These are phyloP conservation scores for Boletus pseudo-olivaceus DNA, from an alignment of 768 basidiomycete species.

Conservation along the genomic window DNA sequence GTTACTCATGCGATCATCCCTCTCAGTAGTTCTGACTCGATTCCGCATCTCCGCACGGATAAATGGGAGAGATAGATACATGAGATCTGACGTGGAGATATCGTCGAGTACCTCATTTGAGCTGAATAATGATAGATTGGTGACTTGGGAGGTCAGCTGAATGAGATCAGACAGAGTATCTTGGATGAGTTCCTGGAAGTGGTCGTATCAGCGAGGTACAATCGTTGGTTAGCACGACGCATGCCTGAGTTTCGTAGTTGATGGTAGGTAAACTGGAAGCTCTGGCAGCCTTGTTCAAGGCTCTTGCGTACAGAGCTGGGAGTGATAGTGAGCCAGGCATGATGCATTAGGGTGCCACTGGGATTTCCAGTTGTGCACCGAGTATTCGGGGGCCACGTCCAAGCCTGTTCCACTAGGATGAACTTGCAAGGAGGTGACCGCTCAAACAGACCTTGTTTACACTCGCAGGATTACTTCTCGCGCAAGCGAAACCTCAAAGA, in stretches of 20 bases:
- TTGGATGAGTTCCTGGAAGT: constrained; percentile 54
- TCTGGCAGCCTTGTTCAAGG: constrained; percentile 37
- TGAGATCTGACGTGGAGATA: constrained; percentile 69
- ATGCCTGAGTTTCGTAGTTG: constrained; percentile 45
- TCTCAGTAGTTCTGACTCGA: constrained; percentile 53
- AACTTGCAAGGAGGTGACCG: not conserved
- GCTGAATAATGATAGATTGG: constrained; percentile 71
- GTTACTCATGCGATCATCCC: constrained; percentile 52
- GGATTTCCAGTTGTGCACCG: not conserved
- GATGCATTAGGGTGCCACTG: constrained; percentile 6
- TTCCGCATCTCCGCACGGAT: constrained; percentile 62
- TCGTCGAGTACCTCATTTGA: constrained; percentile 82
- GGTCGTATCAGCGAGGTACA: constrained; percentile 7
- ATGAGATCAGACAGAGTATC: constrained; percentile 55
- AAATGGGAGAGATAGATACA: constrained; percentile 74
- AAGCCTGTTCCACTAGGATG: constrained; percentile 3
- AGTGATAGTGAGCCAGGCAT: constrained; percentile 30
- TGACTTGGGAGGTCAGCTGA: constrained; percentile 49
- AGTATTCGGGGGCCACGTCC: constrained; percentile 9
- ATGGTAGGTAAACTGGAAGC: constrained; percentile 40
- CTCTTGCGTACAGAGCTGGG: constrained; percentile 38
- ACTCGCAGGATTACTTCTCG: constrained; percentile 17
- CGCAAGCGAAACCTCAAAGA: constrained; percentile 32
- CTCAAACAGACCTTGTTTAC: not conserved
- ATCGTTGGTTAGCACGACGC: not conserved